Percentiles rank a stretch among this genome's conserved stretches.
phyloP scores from a whole-genome alignment of 371 early-diverging fungal genomes.

The Actinomortierella wolfii region DNA sequence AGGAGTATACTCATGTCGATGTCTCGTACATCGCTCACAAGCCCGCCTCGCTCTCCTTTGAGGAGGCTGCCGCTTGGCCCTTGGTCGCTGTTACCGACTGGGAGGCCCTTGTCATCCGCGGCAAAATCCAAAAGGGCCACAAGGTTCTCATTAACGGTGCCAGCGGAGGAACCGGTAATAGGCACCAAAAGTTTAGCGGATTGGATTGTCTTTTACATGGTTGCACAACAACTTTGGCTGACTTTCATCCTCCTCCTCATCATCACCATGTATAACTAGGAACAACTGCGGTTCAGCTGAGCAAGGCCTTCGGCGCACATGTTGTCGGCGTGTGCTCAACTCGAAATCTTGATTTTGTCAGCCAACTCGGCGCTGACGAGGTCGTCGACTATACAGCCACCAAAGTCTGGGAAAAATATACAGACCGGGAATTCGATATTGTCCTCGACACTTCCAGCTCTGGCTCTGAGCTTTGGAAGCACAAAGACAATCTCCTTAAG shows the following conservation, averaged over 20 bases:
- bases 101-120: constrained; percentile 38
- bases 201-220: no score
- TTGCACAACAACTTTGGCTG: no score
- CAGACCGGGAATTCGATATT: constrained; percentile 43
- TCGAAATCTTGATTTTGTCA: constrained; percentile 54
- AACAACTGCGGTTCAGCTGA: constrained; percentile 65
- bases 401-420: constrained; percentile 33
- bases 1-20: constrained; percentile 31
- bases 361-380: constrained; percentile 61
- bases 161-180: constrained; percentile 3
- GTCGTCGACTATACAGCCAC: constrained; percentile 59
- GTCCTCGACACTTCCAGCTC: constrained; percentile 41
- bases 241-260: not conserved
- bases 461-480: constrained; percentile 28
- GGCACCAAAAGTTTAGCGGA: no score
- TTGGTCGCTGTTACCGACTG: constrained; percentile 54
- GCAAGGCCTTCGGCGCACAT: constrained; percentile 55
- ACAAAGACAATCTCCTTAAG: constrained; percentile 22
- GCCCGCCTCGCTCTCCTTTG: constrained; percentile 47
- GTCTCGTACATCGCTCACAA: constrained; percentile 32
- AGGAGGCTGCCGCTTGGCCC: constrained; percentile 53
- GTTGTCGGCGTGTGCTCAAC: constrained; percentile 71
- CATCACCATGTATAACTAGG: constrained; percentile 42
- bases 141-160: constrained; percentile 32
- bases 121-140: constrained; percentile 26